phyloP scores from a whole-genome alignment of 192 early-diverging fungal species.

The Funneliformis geosporum region DNA sequence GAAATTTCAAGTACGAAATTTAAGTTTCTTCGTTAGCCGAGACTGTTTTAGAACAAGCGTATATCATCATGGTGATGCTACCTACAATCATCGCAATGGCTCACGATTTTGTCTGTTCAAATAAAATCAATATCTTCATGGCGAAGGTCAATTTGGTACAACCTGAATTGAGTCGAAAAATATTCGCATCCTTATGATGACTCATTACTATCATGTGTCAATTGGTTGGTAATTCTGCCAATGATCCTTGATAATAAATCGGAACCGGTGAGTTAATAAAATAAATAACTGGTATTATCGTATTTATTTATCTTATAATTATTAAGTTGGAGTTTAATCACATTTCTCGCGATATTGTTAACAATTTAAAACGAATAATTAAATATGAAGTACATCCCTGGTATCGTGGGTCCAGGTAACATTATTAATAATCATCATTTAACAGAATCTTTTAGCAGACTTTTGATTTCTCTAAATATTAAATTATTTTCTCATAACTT shows the following conservation, averaged over 20 bases:
- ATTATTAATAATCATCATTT: constrained; percentile 43
- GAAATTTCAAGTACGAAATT: constrained; percentile 71
- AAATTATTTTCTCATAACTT: too few relatives aligned
- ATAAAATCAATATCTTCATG: constrained; percentile 88
- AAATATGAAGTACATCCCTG: constrained; percentile 71
- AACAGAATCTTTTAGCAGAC: constrained; percentile 21
- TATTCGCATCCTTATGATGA: constrained; percentile 87
- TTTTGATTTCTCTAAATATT: too few relatives aligned
- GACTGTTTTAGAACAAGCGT: constrained; percentile 87
- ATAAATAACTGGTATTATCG: not conserved
- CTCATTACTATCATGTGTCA: constrained; percentile 77
- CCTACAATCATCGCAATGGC: constrained; percentile 92
- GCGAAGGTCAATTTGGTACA: constrained; percentile 95
- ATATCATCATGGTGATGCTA: constrained; percentile 95
- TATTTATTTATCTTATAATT: not conserved
- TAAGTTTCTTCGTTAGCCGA: constrained; percentile 82
- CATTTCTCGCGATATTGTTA: constrained; percentile 85
- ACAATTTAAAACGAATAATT: constrained; percentile 72
- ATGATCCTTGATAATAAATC: constrained; percentile 97
- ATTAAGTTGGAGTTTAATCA: constrained; percentile 78
- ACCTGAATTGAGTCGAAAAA: constrained; percentile 66
- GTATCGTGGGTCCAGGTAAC: constrained; percentile 80
- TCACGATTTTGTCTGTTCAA: constrained; percentile 93
- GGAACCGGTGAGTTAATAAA: constrained; percentile 71
- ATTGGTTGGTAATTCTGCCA: constrained; percentile 89